Evolutionary conservation across 2,329 filamentous ascomycete genomes (phyloP), one percentile per base, ranked within the genome.

Genomic region (Achaetomium macrosporum): DNA sequence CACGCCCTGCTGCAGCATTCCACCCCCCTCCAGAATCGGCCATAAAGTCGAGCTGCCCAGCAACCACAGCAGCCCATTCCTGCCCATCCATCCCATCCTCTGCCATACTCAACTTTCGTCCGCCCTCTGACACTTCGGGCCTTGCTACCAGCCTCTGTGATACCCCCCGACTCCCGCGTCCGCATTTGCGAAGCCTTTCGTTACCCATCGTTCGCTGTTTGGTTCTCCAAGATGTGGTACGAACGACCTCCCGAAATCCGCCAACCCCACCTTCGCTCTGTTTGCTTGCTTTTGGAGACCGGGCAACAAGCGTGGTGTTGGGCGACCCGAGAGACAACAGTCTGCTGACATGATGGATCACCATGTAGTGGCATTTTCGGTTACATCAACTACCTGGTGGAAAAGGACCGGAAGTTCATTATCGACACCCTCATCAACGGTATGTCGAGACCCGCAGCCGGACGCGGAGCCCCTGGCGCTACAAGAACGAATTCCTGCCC

Each of bases 381-480:
- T 67, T 97, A 97, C 81, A 89, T 97, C 78, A 97, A 97, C 79
- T 97, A 97, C 76, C 79, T 97, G 71, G 90, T 97, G 71, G 93
- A 97, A 82, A 96, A 95, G 83, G 92, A 97, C 78, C 84, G 93
- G 72, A 91, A 89, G 75, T 95, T 87, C 76, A 95, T 97, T 72
- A 81, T 97, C 69, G 85, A 96, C 71, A 97, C 92, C 59, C 81
- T 99, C 64, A 87, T 96, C 72, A 96, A 97, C 78, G 92, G 90
- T 90, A 74, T 73, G 85, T 76, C 29, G 17, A 30, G 17, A 10
- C 16, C 29, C 37, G 45, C 44, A 43, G 10, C 13, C 17, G 17
- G 9, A 20, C 13, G 29, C 41, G 1, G 12, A 11, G 8, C 19
- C 43, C 49, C 46, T 42, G 50, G 39, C 19, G 40, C 47, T 43